A percentile compares a stretch with the other conserved stretches of the same genome.
Evolutionary conservation across 2,329 filamentous ascomycete genomes (phyloP).

Genomic region (Aspergillus hortae): DNA sequence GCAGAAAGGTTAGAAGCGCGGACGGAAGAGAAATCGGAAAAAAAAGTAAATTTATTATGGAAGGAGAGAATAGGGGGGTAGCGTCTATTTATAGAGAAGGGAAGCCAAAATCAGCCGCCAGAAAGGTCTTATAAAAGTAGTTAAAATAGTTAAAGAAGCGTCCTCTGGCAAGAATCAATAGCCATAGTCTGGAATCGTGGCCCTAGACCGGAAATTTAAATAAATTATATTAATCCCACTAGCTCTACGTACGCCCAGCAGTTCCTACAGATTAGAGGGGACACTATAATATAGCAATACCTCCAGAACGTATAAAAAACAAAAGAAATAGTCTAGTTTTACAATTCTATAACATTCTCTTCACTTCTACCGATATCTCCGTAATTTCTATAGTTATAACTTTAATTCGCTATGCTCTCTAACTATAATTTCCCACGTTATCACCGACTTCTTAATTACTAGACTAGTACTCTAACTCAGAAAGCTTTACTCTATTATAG

Average conservation of each 20-base stretch:
- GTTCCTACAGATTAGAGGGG: neutral
- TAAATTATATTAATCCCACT: neutral
- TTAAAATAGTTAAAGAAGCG: constrained; percentile 1
- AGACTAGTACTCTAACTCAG: constrained; percentile 20
- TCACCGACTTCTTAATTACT: neutral
- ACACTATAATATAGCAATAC: neutral
- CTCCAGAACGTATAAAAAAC: neutral
- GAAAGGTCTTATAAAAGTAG: neutral
- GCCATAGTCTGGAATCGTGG: neutral
- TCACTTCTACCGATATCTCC: neutral
- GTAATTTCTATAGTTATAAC: neutral
- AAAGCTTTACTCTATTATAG: constrained; percentile 15
- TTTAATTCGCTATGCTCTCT: neutral
- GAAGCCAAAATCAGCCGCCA: neutral
- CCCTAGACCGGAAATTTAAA: neutral
- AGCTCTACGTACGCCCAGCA: neutral
- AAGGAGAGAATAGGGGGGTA: neutral
- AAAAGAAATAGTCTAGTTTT: neutral
- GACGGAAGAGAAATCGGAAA: neutral
- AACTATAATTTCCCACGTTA: neutral
- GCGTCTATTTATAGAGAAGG: neutral
- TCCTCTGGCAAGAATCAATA: neutral
- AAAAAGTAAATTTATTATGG: neutral
- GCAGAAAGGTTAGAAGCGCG: neutral
- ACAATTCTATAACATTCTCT: neutral